Evolutionary conservation across 768 basidiomycete genomes (phyloP).

Genomic region (Leccinum subgranulosum): DNA sequence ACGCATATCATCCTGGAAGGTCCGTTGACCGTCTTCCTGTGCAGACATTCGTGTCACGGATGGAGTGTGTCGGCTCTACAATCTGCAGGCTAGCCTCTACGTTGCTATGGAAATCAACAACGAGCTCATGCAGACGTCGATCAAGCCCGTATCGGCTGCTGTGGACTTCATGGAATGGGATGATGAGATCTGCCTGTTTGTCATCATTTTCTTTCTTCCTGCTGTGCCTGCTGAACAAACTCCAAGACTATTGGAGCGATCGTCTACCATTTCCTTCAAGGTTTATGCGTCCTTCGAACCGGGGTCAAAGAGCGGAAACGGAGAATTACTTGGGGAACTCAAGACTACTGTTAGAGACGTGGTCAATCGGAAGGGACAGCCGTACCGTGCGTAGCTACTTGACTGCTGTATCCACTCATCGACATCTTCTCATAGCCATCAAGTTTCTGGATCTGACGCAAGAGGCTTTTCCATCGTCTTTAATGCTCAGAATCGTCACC

Average conservation of each 20-base stretch:
- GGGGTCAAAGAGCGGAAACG: not conserved
- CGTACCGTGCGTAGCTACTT: not conserved
- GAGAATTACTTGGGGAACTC: not conserved
- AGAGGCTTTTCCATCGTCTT: not conserved
- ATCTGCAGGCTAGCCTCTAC: not conserved
- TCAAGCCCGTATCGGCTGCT: not conserved
- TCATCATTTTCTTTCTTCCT: not conserved
- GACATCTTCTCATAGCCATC: not conserved
- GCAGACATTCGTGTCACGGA: not conserved
- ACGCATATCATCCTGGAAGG: not conserved
- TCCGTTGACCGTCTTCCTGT: not conserved
- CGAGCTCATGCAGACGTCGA: not conserved
- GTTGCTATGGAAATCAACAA: not conserved
- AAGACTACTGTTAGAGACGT: not conserved
- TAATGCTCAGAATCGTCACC: not conserved
- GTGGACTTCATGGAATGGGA: not conserved
- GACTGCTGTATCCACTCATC: not conserved
- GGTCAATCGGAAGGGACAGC: not conserved
- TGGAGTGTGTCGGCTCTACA: not conserved
- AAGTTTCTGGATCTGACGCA: not conserved
- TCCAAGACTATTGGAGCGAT: not conserved
- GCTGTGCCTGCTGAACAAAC: not conserved
- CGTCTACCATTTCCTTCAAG: not conserved
- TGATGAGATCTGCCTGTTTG: not conserved
- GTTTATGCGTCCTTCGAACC: not conserved